Conservation (phyloP, 495 filamentous ascomycete genomes). For the Tricharina praecox region DNA sequence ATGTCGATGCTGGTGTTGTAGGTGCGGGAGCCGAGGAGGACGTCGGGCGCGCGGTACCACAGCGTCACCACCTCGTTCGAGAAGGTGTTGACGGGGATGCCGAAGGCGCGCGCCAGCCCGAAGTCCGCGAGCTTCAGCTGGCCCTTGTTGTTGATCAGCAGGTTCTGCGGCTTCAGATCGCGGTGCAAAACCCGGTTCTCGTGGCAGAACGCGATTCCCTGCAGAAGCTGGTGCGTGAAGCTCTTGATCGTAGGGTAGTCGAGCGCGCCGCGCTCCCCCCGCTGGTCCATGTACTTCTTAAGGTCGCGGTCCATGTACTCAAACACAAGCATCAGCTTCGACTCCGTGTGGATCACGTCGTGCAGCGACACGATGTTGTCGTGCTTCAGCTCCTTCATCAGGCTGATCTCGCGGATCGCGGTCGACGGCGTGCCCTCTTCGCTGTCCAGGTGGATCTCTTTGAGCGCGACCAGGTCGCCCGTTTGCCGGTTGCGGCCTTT, state of each 20-base stretch:
- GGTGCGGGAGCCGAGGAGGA: conserved; percentile 73
- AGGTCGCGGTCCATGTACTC: conserved; percentile 97
- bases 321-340: conserved; percentile 98
- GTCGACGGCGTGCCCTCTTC: conserved; percentile 98
- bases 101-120: conserved; percentile 79
- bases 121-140: conserved; percentile 91
- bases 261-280: conserved; percentile 65
- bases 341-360: conserved; percentile 98
- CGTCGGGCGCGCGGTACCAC: conserved; percentile 91
- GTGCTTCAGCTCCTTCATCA: conserved; percentile 99
- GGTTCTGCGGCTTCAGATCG: conserved; percentile 91
- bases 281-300: conserved; percentile 98
- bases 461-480: conserved; percentile 87
- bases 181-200: conserved; percentile 88
- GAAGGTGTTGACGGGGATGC: conserved; percentile 95
- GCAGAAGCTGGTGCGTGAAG: conserved; percentile 90
- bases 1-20: conserved; percentile 98
- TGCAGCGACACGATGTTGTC: conserved; percentile 93
- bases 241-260: conserved; percentile 80
- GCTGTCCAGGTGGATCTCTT: conserved; percentile 97
- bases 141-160: conserved; percentile 84
- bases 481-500: conserved; percentile 94
- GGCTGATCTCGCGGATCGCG: conserved; percentile 91
- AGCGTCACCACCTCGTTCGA: conserved; percentile 94
- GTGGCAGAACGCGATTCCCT: conserved; percentile 92